These are phyloP conservation scores for Nasturtium officinale DNA, from an alignment of 345 rosid genomes.

Conservation along the genomic window DNA sequence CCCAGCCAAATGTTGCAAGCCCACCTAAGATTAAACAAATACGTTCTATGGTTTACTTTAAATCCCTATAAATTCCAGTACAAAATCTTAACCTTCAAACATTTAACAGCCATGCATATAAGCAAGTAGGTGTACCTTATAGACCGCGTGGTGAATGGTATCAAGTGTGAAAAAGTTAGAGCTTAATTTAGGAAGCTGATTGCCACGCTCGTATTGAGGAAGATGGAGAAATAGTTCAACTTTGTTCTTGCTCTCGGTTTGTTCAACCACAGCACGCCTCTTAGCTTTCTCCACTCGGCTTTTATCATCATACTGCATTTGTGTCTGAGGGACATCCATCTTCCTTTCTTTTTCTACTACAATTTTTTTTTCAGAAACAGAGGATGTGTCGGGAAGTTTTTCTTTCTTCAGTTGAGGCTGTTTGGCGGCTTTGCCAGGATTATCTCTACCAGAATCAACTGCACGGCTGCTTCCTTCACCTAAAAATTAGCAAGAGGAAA, in stretches of 20 bases:
- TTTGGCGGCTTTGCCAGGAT: conserved; percentile 50
- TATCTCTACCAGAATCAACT: conserved; percentile 42
- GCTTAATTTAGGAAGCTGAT: conserved; percentile 62
- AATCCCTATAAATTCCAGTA: not conserved
- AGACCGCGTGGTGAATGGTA: conserved; percentile 72
- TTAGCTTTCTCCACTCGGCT: conserved; percentile 77
- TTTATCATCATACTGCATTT: conserved; percentile 79
- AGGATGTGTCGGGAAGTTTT: conserved; percentile 42
- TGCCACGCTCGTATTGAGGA: conserved; percentile 72
- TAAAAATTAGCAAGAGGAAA: conserved; percentile 31
- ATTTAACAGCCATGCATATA: not conserved
- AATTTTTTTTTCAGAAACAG: conserved; percentile 55
- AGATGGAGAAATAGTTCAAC: conserved; percentile 79
- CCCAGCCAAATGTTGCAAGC: conserved; percentile 72
- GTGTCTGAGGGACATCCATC: conserved; percentile 69
- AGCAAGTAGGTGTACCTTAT: conserved; percentile 52
- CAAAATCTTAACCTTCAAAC: conserved; percentile 4
- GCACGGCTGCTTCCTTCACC: conserved; percentile 54
- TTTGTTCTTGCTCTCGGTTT: conserved; percentile 70
- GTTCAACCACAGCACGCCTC: conserved; percentile 65
- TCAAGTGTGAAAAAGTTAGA: conserved; percentile 62
- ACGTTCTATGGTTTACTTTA: not conserved
- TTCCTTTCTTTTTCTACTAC: conserved; percentile 62
- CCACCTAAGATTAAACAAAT: conserved; percentile 51
- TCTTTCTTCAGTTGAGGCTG: conserved; percentile 61